These are phyloP conservation scores for Pseudogymnoascus sp. DNA, from an alignment of 2,329 filamentous ascomycete species.

Conservation along the genomic window DNA sequence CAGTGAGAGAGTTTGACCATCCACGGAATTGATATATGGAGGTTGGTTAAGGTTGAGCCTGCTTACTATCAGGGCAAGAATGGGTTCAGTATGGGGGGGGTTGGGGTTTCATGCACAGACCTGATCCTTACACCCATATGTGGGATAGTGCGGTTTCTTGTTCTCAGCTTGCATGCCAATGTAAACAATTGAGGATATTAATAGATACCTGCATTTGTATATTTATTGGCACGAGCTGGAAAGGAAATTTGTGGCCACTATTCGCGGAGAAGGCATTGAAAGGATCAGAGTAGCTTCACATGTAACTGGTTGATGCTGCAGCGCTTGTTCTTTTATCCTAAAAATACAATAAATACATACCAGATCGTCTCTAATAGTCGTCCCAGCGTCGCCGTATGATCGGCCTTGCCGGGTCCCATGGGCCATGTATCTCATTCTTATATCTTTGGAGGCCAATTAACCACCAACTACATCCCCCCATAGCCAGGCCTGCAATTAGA, in stretches of 20 bases:
- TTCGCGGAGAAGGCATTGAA: not conserved
- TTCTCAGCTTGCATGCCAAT: constrained; percentile 4
- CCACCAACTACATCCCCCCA: constrained; percentile 97
- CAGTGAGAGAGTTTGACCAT: not conserved
- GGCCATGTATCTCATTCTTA: constrained; percentile 97
- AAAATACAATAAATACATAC: constrained; percentile 6
- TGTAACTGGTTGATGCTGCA: not conserved
- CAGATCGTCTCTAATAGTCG: constrained; percentile 20
- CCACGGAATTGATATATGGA: not conserved
- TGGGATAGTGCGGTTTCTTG: constrained; percentile 2
- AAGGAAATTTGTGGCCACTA: not conserved
- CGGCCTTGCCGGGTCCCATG: constrained; percentile 92
- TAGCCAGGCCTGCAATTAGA: constrained; percentile 66
- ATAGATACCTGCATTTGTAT: not conserved
- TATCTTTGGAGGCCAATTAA: constrained; percentile 94
- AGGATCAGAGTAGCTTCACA: not conserved
- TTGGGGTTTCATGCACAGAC: constrained; percentile 9
- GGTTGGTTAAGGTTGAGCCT: constrained; percentile 3
- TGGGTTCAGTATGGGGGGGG: constrained; percentile 8
- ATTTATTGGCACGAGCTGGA: not conserved
- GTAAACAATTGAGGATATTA: constrained; percentile 2
- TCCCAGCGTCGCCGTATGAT: constrained; percentile 58
- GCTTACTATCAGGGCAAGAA: constrained; percentile 7
- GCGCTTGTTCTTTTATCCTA: not conserved
- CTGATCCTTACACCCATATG: constrained; percentile 8